Percentiles rank a stretch among this genome's conserved stretches.
These are phyloP conservation scores for Amanita pseudoporphyria DNA, from an alignment of 768 basidiomycete genomes.

Conservation along the genomic window DNA sequence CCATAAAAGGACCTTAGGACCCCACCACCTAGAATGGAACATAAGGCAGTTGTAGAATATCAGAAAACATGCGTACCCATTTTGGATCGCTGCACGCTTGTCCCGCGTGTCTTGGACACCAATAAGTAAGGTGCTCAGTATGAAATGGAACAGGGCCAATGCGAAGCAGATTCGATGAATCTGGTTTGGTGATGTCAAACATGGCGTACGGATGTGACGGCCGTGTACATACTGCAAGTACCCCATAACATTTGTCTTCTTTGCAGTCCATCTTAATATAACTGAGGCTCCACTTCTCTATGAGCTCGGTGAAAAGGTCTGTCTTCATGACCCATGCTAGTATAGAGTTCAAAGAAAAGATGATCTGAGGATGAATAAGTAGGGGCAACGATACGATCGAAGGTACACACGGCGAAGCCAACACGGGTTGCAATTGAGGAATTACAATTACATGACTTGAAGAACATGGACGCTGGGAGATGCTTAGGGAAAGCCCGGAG, in stretches of 20 bases:
- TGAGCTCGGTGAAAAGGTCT: constrained; percentile 72
- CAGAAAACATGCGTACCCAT: constrained; percentile 52
- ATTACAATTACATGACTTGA: constrained; percentile 98
- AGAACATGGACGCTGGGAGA: constrained; percentile 80
- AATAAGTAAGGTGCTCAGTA: constrained; percentile 71
- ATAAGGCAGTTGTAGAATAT: constrained; percentile 5
- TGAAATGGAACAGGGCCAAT: constrained; percentile 76
- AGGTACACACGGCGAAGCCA: constrained; percentile 65
- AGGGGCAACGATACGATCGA: not conserved
- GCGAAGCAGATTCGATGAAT: constrained; percentile 98
- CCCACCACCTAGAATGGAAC: constrained; percentile 77
- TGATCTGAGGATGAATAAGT: constrained; percentile 49
- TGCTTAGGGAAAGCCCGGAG: constrained; percentile 6
- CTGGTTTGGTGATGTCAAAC: constrained; percentile 22
- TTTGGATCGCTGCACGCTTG: constrained; percentile 92
- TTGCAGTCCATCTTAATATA: constrained; percentile 98
- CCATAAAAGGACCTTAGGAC: constrained; percentile 91
- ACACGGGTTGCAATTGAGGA: constrained; percentile 96
- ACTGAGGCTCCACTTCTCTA: constrained; percentile 90
- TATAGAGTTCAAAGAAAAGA: constrained; percentile 93
- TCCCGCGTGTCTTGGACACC: constrained; percentile 86
- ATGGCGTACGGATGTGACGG: not conserved
- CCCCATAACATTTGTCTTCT: constrained; percentile 90
- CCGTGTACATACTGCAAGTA: constrained; percentile 64
- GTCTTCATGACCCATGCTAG: constrained; percentile 97